Evolutionary conservation across 768 basidiomycete genomes (phyloP), one percentile per base, ranked within the genome.

Genomic region (Mycena belliarum): DNA sequence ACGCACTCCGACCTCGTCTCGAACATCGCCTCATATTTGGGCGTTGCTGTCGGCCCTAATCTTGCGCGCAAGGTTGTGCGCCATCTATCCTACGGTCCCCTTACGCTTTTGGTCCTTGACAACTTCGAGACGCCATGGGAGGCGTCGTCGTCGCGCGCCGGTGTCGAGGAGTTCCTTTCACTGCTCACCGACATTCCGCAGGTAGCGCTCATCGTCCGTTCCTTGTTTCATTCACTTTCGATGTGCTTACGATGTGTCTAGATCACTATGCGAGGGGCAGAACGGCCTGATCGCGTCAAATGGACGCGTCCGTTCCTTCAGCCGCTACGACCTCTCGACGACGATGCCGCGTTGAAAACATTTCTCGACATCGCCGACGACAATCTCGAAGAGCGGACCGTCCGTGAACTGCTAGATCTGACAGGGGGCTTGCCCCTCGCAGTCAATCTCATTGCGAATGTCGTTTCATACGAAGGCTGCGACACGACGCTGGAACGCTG

Each of bases 81-180:
- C 10, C 35, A 35, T 25, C 14, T 44, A 15, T 9, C n/a, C 1
- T 7, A 24, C 15, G 24, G 23, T 9, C 23, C 24, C 2, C 37
- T 37, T 0, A 6, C 24, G 8, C 33, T 57, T 4, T 16, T 57
- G 33, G 16, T 57, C 16, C 26, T 57, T 1, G 56, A 57, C 25
- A 57, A 57, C 32, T 38, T 57, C 15, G 56, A 57, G n/a, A 50
- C 56, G 4, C 16, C 42, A 18, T 57, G 56, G 56, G 56, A 57
- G 25, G 25, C 32, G 1, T 0, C 25, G 4, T 20, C 25, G 2
- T 23, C 18, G 0, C 49, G 49, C 12, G 4, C 15, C 8, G 48
- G 10, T 6, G 32, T 51, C 2, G 56, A 57, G 21, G 41, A 45
- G n/a, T 57, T 57, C 23, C 12, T 57, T 1, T 43, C 56, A 6